Evolutionary conservation across 2,329 filamentous ascomycete genomes (phyloP), one percentile per base, ranked within the genome.

Genomic region (Drechslera avenae): DNA sequence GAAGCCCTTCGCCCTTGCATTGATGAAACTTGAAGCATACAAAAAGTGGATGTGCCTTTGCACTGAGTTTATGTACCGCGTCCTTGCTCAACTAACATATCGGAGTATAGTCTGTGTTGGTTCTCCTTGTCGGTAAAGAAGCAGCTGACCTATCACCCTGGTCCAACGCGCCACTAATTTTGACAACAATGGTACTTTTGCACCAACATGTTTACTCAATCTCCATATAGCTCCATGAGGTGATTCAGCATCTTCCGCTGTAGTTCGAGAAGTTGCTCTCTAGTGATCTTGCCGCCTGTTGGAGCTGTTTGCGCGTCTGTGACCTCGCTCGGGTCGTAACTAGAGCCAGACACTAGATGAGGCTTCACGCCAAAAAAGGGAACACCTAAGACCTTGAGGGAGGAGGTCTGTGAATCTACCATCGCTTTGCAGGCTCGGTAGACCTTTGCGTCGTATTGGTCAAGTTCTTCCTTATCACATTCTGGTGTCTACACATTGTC

Each of bases 361-460:
- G 57, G 52, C 36, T 60, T 59, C 7, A 66, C 53, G 7, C 69
- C 64, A 40, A 72, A 73, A 46, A 73, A 73, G 0, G 69, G 69
- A 10, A 72, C 67, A 8, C 68, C 83, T 26, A 88, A 66, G 6
- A 70, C 74, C 49, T 82, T 81, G 39, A 89, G 68, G 56, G 84
- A 82, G 1, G 71, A 68, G 5, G 75, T 77, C 70, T 87, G 82
- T 12, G 80, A 79, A n/a, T 77, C 75, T 0, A 81, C 78, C 85
- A 89, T 87, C 9, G 81, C 75, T 33, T 72, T 72, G 42, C 82
- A 80, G 2, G 84, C 85, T 46, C 75, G 78, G 59, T 87, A 82
- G 13, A 88, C 82, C 63, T 88, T 88, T 44, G 73, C 71, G 57
- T 88, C 84, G 63, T 85, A 88, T 16, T 75, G 75, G 23, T 74